Evolutionary conservation across 768 basidiomycete genomes (phyloP).

Genomic region (Rhodotorula paludigena): DNA sequence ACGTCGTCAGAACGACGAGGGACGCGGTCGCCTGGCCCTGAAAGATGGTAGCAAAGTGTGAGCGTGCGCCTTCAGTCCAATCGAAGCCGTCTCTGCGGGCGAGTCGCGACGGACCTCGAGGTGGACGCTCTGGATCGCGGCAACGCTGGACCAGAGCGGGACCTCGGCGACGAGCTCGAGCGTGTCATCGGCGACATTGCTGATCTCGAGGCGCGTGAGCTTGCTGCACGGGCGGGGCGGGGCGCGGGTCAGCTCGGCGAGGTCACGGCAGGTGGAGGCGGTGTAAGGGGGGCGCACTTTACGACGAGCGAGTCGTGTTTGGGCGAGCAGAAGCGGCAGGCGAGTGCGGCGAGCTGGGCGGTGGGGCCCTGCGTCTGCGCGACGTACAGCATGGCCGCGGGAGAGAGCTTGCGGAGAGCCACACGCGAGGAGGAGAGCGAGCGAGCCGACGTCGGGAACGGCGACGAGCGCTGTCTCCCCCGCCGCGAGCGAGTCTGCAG

Average conservation of each 20-base stretch:
- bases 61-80: too few species aligned
- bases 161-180: constrained; percentile 16
- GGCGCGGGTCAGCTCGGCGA: too few species aligned
- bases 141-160: constrained; percentile 26
- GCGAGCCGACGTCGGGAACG: background rate
- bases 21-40: constrained; percentile 9
- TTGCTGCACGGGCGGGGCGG: constrained; percentile 25
- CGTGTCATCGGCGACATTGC: constrained; percentile 7
- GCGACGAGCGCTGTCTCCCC: background rate
- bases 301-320: constrained; percentile 14
- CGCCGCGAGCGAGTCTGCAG: too few species aligned
- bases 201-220: constrained; percentile 32
- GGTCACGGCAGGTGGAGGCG: background rate
- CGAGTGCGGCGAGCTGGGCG: constrained; percentile 28
- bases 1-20: constrained; percentile 39
- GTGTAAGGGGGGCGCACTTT: constrained; percentile 16
- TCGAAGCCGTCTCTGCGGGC: too few species aligned
- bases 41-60: background rate
- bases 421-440: background rate
- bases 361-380: constrained; percentile 28
- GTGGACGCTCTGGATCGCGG: constrained; percentile 27
- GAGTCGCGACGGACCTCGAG: constrained; percentile 7
- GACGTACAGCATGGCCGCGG: constrained; percentile 37
- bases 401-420: background rate
- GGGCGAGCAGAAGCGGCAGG: constrained; percentile 12